phyloP scores from a whole-genome alignment of 148 eudicot species.

The Rhododendron simsii region DNA sequence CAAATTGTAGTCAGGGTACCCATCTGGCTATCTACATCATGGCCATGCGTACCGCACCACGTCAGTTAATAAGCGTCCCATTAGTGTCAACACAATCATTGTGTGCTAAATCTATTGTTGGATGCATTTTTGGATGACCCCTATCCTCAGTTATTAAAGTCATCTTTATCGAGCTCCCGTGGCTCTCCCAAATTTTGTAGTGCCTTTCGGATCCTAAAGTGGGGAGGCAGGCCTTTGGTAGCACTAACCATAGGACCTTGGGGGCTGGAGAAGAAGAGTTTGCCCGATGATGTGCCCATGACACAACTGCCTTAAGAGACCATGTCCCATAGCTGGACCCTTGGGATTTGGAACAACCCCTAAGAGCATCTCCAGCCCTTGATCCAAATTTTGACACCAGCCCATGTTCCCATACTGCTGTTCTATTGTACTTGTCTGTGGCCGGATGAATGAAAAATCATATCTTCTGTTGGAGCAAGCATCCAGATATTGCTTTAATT shows the following conservation, averaged over 20 bases:
- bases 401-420: neutral
- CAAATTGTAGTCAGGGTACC: neutral
- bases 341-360: neutral
- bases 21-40: neutral
- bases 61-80: neutral
- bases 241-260: no score
- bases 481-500: neutral
- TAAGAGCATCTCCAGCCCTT: neutral
- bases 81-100: neutral
- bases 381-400: neutral
- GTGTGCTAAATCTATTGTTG: neutral
- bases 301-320: neutral
- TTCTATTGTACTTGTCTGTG: neutral
- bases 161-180: no score
- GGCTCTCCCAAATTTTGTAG: no score
- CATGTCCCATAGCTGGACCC: neutral
- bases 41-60: neutral
- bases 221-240: no score
- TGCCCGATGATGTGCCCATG: no score
- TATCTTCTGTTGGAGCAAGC: neutral
- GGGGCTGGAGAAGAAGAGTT: no score
- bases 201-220: no score
- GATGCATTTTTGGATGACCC: neutral
- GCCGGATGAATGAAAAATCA: neutral
- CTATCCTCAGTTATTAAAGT: no score